These are phyloP conservation scores for Baorangia bicolor DNA, from an alignment of 768 basidiomycete genomes.

Conservation along the genomic window DNA sequence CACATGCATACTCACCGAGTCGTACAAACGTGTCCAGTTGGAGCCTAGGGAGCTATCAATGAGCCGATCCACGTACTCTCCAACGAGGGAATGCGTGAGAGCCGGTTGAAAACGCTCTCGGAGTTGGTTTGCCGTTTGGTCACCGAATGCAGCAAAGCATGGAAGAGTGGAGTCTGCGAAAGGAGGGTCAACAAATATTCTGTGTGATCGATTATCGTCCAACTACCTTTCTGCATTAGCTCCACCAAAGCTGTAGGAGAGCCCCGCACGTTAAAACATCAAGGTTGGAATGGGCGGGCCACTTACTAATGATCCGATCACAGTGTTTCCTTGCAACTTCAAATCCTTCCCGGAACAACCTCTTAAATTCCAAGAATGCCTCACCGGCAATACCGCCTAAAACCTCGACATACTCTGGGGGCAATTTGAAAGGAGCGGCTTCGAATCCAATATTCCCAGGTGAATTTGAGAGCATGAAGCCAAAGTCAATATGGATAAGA, in stretches of 20 bases:
- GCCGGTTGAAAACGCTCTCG: constrained; percentile 93
- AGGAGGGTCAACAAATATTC: constrained; percentile 1
- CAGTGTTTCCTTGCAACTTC: constrained; percentile 94
- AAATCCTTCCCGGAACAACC: constrained; percentile 89
- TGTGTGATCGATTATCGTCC: constrained; percentile 4
- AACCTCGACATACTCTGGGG: constrained; percentile 93
- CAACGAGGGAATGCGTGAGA: constrained; percentile 79
- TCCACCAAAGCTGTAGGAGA: constrained; percentile 74
- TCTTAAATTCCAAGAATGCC: constrained; percentile 80
- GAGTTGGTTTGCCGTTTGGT: constrained; percentile 84
- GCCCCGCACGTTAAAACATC: constrained; percentile 1
- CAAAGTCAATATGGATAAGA: constrained; percentile 96
- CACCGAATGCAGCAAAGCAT: constrained; percentile 88
- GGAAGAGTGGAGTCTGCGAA: constrained; percentile 78
- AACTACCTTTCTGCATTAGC: constrained; percentile 91
- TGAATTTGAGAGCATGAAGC: constrained; percentile 95
- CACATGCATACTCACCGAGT: constrained; percentile 62
- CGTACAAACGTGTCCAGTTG: constrained; percentile 94
- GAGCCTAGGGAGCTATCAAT: constrained; percentile 90
- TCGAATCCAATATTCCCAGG: constrained; percentile 98
- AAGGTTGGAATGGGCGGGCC: neutral
- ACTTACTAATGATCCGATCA: constrained; percentile 89
- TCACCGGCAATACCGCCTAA: constrained; percentile 80
- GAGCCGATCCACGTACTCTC: constrained; percentile 85
- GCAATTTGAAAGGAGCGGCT: constrained; percentile 98